Conservation (phyloP, 441 rosid species). For the Mallotus repandus region DNA sequence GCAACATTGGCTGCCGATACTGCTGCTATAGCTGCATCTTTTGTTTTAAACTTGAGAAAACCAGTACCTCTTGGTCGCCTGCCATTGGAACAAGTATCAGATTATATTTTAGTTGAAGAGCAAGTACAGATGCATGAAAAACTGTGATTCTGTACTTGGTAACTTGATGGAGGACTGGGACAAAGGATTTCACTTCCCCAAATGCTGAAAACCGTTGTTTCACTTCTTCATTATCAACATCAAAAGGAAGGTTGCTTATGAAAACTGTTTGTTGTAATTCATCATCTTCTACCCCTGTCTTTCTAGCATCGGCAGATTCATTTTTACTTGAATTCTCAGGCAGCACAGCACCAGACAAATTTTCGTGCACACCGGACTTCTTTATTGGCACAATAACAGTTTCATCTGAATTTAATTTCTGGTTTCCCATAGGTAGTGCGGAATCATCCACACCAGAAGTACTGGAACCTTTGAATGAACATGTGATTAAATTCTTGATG, state of each 20-base stretch:
- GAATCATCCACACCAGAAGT: conserved; percentile 39
- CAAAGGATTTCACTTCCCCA: conserved; percentile 73
- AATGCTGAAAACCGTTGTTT: conserved; percentile 68
- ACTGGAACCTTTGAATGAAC: conserved; percentile 44
- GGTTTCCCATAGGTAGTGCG: conserved; percentile 23
- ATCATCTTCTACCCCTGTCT: conserved; percentile 47
- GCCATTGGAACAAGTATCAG: conserved; percentile 33
- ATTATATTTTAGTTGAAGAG: conserved; percentile 6
- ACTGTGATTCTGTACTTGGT: conserved; percentile 62
- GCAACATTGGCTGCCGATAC: conserved; percentile 62
- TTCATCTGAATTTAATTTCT: conserved; percentile 34
- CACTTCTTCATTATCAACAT: conserved; percentile 63
- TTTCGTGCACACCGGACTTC: conserved; percentile 31
- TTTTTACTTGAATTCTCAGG: conserved; percentile 41
- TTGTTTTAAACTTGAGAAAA: conserved; percentile 76
- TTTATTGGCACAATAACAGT: conserved; percentile 26
- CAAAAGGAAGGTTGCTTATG: conserved; percentile 83
- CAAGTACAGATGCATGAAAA: conserved; percentile 16
- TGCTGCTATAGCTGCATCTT: conserved; percentile 71
- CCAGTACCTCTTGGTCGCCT: conserved; percentile 93
- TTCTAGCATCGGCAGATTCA: conserved; percentile 34
- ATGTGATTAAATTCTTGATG: conserved; percentile 46
- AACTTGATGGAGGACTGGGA: conserved; percentile 79
- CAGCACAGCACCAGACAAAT: conserved; percentile 30
- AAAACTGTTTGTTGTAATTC: conserved; percentile 74